These are phyloP conservation scores for Alternaria burnsii DNA, from an alignment of 2,329 filamentous ascomycete species.

Conservation along the genomic window DNA sequence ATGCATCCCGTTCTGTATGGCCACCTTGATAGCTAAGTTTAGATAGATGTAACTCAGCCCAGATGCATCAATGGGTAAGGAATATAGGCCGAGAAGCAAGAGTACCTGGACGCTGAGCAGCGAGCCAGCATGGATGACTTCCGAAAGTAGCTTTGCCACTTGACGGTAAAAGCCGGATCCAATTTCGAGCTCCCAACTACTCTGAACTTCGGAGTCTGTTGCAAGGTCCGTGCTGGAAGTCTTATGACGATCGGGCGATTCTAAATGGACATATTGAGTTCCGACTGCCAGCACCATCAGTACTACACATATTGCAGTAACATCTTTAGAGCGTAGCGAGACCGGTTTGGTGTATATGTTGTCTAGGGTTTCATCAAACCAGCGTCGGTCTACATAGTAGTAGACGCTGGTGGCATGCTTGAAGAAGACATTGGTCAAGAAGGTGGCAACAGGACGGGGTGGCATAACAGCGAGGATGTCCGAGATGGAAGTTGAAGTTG, in stretches of 20 bases:
- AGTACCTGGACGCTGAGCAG: constrained; percentile 67
- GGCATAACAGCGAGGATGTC: constrained; percentile 18
- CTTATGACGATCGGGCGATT: constrained; percentile 13
- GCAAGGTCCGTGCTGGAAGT: not conserved
- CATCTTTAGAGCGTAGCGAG: constrained; percentile 12
- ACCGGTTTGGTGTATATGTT: constrained; percentile 24
- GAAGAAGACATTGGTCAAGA: constrained; percentile 55
- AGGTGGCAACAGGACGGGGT: constrained; percentile 43
- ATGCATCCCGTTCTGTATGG: constrained; percentile 69
- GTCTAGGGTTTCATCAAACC: constrained; percentile 52
- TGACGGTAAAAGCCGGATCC: constrained; percentile 57
- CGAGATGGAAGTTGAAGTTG: constrained; percentile 14
- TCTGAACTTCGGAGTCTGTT: not conserved
- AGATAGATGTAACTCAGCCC: constrained; percentile 67
- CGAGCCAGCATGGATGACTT: constrained; percentile 65
- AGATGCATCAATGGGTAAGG: constrained; percentile 64
- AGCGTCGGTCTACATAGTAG: constrained; percentile 55
- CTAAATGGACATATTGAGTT: constrained; percentile 49
- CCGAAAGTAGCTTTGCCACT: constrained; percentile 63
- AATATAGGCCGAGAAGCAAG: constrained; percentile 64
- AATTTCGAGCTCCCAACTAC: constrained; percentile 19
- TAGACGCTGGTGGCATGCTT: constrained; percentile 56
- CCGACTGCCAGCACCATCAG: constrained; percentile 56
- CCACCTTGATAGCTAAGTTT: constrained; percentile 64
- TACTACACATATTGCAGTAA: constrained; percentile 46